Evolutionary conservation across 73 alveolate genomes (phyloP).

Genomic region (Paramecium sexaurelia): DNA sequence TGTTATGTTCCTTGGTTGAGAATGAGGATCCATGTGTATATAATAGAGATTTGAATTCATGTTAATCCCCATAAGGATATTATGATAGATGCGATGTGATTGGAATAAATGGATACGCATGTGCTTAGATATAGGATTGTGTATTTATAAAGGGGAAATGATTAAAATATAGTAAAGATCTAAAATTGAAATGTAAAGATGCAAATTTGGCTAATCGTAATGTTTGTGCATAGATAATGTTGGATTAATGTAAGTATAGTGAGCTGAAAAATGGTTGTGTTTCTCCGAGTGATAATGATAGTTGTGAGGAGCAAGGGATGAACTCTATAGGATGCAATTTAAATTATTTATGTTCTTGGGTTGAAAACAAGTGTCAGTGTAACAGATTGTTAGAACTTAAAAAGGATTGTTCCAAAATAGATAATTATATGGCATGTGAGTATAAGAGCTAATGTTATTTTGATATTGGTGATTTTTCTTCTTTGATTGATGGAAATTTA

Average conservation of each 20-base stretch:
- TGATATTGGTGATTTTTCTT: not conserved
- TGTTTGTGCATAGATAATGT: not conserved
- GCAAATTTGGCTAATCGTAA: not conserved
- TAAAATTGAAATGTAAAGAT: not conserved
- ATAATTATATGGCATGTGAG: not conserved
- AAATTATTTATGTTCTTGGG: not conserved
- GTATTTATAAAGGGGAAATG: not conserved
- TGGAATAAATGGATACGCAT: not conserved
- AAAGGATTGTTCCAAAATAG: not conserved
- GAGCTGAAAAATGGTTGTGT: not conserved
- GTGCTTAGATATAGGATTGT: not conserved
- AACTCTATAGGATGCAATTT: not conserved
- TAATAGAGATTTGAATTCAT: not conserved
- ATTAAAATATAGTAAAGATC: not conserved
- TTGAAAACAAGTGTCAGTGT: not conserved
- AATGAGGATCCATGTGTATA: constrained; percentile 4
- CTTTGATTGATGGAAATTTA: not conserved
- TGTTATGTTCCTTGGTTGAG: constrained; percentile 15
- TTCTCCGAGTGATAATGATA: not conserved
- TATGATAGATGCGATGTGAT: not conserved
- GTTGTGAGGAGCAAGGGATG: not conserved
- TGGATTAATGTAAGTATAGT: not conserved
- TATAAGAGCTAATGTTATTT: not conserved
- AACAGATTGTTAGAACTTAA: not conserved
- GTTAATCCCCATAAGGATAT: not conserved